A percentile compares a stretch with the other conserved stretches of the same genome.
Conservation (phyloP, 495 filamentous ascomycete species). For the Neurospora cerealis region DNA sequence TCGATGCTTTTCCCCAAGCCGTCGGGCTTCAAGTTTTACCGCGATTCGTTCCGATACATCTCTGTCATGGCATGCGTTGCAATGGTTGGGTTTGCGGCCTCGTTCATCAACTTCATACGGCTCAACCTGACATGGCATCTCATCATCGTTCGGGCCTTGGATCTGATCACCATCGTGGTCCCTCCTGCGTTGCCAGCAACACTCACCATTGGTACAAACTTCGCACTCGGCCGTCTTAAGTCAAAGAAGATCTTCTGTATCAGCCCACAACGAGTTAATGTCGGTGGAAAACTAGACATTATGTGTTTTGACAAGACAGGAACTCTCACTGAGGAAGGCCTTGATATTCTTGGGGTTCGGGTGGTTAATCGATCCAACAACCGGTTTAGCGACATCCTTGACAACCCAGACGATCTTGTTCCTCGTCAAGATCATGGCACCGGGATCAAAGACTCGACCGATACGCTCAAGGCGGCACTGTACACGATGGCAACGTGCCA, state of each 20-base stretch:
- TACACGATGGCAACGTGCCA: constrained; percentile 98
- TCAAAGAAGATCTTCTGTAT: constrained; percentile 92
- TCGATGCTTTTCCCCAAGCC: constrained; percentile 99
- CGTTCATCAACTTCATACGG: constrained; percentile 85
- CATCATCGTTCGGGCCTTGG: constrained; percentile 84
- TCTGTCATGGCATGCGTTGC: constrained; percentile 94
- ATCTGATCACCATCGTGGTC: constrained; percentile 96
- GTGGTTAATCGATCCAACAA: constrained; percentile 56
- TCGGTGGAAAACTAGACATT: constrained; percentile 89
- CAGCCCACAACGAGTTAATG: constrained; percentile 90
- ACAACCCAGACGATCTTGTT: constrained; percentile 41
- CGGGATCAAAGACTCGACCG: constrained; percentile 48
- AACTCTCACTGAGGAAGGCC: constrained; percentile 91
- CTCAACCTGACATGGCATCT: constrained; percentile 75
- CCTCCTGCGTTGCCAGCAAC: constrained; percentile 96
- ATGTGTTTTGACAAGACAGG: constrained; percentile 99
- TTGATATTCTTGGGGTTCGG: constrained; percentile 86
- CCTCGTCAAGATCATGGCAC: constrained; percentile 42
- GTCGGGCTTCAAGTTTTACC: constrained; percentile 95
- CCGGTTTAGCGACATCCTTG: constrained; percentile 39
- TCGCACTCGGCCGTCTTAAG: constrained; percentile 79
- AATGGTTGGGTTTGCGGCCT: constrained; percentile 74
- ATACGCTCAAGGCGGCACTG: constrained; percentile 58
- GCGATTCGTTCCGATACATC: constrained; percentile 96
- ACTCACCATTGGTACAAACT: constrained; percentile 91